These are phyloP conservation scores for Staphylotrichum tortipilum DNA, from an alignment of 495 filamentous ascomycete species.

Conservation along the genomic window DNA sequence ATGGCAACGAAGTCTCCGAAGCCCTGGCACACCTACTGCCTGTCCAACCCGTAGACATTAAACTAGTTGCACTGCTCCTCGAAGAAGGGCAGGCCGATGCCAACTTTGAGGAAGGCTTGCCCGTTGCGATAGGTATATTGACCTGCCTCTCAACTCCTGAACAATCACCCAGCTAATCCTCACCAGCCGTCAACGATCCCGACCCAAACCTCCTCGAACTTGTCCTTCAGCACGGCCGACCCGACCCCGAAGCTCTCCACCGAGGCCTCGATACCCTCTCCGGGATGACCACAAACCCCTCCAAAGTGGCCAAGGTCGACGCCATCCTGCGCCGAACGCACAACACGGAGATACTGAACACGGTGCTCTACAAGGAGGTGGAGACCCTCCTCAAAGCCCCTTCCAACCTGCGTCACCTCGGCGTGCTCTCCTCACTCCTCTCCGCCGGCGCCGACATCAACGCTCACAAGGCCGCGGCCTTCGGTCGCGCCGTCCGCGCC, in stretches of 20 bases:
- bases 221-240: slow-evolving; percentile 33
- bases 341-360: slow-evolving; percentile 25
- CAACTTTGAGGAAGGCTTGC: slow-evolving; percentile 31
- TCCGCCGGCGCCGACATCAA: slow-evolving; percentile 38
- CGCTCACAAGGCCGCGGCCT: slow-evolving; percentile 32
- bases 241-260: slow-evolving; percentile 24
- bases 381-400: slow-evolving; percentile 26
- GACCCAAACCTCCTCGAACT: slow-evolving; percentile 35
- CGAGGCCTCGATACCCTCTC: slow-evolving; percentile 26
- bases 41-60: slow-evolving; percentile 28
- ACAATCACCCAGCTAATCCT: slow-evolving; percentile 3
- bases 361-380: slow-evolving; percentile 34
- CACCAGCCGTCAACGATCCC: slow-evolving; percentile 24
- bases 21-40: slow-evolving; percentile 27
- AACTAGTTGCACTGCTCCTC: slow-evolving; percentile 30
- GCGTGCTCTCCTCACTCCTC: slow-evolving; percentile 30
- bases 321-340: slow-evolving; percentile 29
- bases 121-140: slow-evolving; percentile 23
- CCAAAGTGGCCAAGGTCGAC: slow-evolving; percentile 32
- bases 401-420: slow-evolving; percentile 19
- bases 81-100: slow-evolving; percentile 36
- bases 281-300: slow-evolving; percentile 22
- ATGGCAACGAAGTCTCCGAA: slow-evolving; percentile 26
- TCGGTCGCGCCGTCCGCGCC: slow-evolving; percentile 31
- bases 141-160: too few relatives aligned